Conservation (phyloP, 1,139 yeast genomes). For the Kazachstania sp. region DNA sequence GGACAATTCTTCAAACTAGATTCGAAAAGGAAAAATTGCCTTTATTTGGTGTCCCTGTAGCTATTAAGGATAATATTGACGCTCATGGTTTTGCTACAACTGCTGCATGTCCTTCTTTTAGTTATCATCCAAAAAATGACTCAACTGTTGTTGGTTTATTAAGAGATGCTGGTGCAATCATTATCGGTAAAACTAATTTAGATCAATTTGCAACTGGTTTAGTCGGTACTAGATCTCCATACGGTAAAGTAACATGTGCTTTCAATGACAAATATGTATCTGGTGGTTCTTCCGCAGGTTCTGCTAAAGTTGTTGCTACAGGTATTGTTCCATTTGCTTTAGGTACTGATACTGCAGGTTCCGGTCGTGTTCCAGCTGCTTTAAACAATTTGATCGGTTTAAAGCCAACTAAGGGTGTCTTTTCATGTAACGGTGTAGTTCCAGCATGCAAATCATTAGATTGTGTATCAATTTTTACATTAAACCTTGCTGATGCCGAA, state of each 20-base stretch:
- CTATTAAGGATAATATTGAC: conserved; percentile 91
- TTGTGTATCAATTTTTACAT: conserved; percentile 78
- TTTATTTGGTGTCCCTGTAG: conserved; percentile 84
- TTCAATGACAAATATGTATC: conserved; percentile 69
- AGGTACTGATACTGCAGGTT: conserved; percentile 98
- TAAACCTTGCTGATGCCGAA: conserved; percentile 77
- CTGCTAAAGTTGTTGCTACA: conserved; percentile 79
- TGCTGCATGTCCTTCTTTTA: conserved; percentile 87
- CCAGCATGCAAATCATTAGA: conserved; percentile 97
- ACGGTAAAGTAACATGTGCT: conserved; percentile 76
- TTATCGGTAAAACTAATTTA: conserved; percentile 85
- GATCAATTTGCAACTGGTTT: conserved; percentile 97
- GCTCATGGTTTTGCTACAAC: conserved; percentile 76
- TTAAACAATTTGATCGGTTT: conserved; percentile 83
- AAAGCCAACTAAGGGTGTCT: conserved; percentile 83
- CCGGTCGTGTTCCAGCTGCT: conserved; percentile 97
- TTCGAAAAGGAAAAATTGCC: conserved; percentile 39
- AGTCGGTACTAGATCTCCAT: conserved; percentile 91
- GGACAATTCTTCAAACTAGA: conserved; percentile 64
- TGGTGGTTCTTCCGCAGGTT: conserved; percentile 97
- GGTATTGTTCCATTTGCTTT: conserved; percentile 82
- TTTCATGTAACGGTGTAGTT: conserved; percentile 80
- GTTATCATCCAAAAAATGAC: conserved; percentile 58
- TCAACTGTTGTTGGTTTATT: conserved; percentile 64
- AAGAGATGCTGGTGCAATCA: conserved; percentile 79